Percentiles rank a stretch among this genome's conserved stretches.
Evolutionary conservation across 257 asterid species (phyloP).

Genomic region (Nicotiana knightiana): DNA sequence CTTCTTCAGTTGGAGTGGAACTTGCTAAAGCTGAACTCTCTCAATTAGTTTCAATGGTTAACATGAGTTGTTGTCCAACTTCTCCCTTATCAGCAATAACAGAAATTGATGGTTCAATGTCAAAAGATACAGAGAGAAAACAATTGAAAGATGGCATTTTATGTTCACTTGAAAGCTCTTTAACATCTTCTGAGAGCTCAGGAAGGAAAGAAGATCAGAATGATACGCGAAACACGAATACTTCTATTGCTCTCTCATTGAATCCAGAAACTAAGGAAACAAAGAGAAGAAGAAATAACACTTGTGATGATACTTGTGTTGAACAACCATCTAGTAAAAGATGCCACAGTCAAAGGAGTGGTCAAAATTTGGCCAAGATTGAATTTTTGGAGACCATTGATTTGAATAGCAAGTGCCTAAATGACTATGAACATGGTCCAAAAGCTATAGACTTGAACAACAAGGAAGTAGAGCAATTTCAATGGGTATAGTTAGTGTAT

Average conservation of each 20-base stretch:
- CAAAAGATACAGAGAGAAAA: constrained; percentile 28
- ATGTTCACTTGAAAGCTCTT: constrained; percentile 61
- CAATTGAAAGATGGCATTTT: constrained; percentile 21
- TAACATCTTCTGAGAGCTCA: constrained; percentile 70
- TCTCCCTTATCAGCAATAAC: constrained; percentile 61
- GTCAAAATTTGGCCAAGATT: constrained; percentile 17
- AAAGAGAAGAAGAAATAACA: constrained; percentile 29
- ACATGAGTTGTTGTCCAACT: constrained; percentile 43
- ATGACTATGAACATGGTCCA: constrained; percentile 31
- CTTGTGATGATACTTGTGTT: constrained; percentile 11
- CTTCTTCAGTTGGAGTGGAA: constrained; percentile 55
- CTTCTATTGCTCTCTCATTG: constrained; percentile 32
- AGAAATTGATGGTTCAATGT: constrained; percentile 40
- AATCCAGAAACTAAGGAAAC: constrained; percentile 21
- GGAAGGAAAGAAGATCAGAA: constrained; percentile 30
- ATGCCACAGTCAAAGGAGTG: constrained; percentile 10
- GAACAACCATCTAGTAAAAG: constrained; percentile 22
- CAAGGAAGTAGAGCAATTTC: constrained; percentile 27
- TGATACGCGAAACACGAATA: constrained; percentile 17
- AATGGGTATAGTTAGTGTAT: constrained; percentile 22
- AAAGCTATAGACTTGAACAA: constrained; percentile 47
- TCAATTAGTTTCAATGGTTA: constrained; percentile 63
- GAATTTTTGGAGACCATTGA: constrained; percentile 32
- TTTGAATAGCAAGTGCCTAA: constrained; percentile 43
- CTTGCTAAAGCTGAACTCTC: constrained; percentile 68